phyloP scores from a whole-genome alignment of 2,329 filamentous ascomycete genomes.

The Aspergillus sp. region DNA sequence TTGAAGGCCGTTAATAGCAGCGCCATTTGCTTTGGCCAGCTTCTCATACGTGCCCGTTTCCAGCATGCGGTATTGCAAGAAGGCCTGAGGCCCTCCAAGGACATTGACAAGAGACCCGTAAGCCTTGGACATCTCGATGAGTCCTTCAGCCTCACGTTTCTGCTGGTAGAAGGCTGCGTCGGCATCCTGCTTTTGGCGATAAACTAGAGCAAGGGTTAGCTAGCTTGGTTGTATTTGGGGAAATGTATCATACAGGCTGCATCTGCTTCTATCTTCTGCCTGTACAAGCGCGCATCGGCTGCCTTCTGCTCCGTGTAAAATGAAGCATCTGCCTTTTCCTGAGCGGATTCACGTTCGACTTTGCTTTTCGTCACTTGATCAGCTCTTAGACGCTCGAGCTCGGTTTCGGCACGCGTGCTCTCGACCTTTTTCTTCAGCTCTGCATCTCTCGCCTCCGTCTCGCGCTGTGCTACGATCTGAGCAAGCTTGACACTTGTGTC shows the following conservation, averaged over 20 bases:
- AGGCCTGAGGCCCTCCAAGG: constrained; percentile 73
- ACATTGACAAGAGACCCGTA: constrained; percentile 70
- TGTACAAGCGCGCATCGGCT: constrained; percentile 52
- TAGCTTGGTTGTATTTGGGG: neutral
- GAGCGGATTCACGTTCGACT: constrained; percentile 46
- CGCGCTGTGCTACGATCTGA: constrained; percentile 69
- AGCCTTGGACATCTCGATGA: constrained; percentile 75
- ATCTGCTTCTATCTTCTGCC: constrained; percentile 42
- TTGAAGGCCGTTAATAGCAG: constrained; percentile 72
- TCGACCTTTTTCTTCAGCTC: constrained; percentile 79
- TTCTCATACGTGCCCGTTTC: constrained; percentile 76
- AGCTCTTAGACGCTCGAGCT: constrained; percentile 76
- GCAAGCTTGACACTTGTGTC: constrained; percentile 73
- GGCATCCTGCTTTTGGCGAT: constrained; percentile 31
- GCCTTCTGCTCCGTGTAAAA: constrained; percentile 52
- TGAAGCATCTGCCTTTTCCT: constrained; percentile 49
- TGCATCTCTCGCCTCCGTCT: constrained; percentile 73
- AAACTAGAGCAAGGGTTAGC: constrained; percentile 19
- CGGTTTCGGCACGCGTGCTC: constrained; percentile 72
- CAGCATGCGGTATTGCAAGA: constrained; percentile 86
- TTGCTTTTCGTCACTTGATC: constrained; percentile 74
- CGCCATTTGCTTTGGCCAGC: constrained; percentile 74
- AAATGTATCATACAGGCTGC: constrained; percentile 28
- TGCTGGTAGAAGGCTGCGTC: constrained; percentile 50
- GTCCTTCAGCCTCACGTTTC: constrained; percentile 74